A percentile compares a stretch with the other conserved stretches of the same genome.
Evolutionary conservation across 1,284 basidiomycete species (phyloP).

Genomic region (Ceratobasidium theobromae): DNA sequence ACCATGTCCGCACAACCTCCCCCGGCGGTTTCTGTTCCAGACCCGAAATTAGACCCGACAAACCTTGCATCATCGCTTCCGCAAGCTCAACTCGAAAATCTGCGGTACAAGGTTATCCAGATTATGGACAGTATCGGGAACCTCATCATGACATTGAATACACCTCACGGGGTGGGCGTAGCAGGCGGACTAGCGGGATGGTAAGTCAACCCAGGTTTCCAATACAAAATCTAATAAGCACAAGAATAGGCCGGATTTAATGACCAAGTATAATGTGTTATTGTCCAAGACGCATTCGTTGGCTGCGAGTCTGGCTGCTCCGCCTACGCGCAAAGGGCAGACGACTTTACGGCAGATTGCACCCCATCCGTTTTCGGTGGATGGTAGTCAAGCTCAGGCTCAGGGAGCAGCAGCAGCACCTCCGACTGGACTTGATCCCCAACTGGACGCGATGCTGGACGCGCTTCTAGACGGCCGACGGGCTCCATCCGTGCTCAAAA

Average conservation of each 20-base stretch:
- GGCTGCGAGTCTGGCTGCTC: not conserved
- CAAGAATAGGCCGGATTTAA: conserved; percentile 22
- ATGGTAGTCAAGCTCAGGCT: not conserved
- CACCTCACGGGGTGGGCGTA: not conserved
- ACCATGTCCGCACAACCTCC: conserved; percentile 15
- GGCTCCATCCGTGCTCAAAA: not conserved
- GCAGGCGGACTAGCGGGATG: conserved; percentile 3
- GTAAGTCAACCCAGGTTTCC: not conserved
- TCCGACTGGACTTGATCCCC: conserved; percentile 4
- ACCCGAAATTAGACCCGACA: conserved; percentile 14
- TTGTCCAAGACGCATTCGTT: conserved; percentile 24
- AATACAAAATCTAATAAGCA: too few species aligned
- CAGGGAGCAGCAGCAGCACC: not conserved
- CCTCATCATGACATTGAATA: conserved; percentile 5
- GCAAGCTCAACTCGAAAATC: conserved; percentile 24
- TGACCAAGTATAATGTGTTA: conserved; percentile 26
- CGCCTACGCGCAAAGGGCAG: conserved; percentile 23
- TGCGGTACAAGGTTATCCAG: conserved; percentile 25
- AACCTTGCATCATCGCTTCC: not conserved
- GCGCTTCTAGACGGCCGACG: conserved; percentile 21
- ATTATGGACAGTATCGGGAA: conserved; percentile 21
- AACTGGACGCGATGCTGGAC: conserved; percentile 20
- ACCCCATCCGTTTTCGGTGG: not conserved
- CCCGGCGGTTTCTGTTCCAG: not conserved
- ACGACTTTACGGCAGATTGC: conserved; percentile 5